Evolutionary conservation across 2,329 filamentous ascomycete genomes (phyloP).

Genomic region (Davidsoniella virescens): DNA sequence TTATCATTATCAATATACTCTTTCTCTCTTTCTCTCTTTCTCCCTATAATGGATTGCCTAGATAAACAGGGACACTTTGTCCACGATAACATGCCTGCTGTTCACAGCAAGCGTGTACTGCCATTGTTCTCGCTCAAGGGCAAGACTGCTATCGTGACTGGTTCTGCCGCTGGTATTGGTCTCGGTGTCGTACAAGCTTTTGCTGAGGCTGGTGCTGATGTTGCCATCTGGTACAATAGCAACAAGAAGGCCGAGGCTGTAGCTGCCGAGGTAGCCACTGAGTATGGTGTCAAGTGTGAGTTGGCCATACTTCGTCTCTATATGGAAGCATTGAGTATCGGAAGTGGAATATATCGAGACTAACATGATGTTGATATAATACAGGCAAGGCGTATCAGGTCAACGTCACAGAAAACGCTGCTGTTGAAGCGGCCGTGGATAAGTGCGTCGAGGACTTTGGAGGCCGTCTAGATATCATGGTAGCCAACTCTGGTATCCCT

Average conservation of each 20-base stretch:
- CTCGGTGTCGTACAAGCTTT: slow-evolving; percentile 20
- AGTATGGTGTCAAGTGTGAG: slow-evolving; percentile 45
- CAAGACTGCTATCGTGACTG: slow-evolving; percentile 14
- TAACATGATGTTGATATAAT: background rate
- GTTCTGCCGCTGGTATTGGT: slow-evolving; percentile 16
- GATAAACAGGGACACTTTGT: slow-evolving; percentile 33
- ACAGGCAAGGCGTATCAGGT: slow-evolving; percentile 46
- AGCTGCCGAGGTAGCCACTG: slow-evolving; percentile 16
- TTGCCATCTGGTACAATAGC: slow-evolving; percentile 23
- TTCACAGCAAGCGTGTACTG: slow-evolving; percentile 35
- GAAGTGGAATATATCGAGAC: background rate
- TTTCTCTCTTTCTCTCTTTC: slow-evolving; percentile 3
- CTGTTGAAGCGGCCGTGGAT: slow-evolving; percentile 48
- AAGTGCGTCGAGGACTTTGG: slow-evolving; percentile 18
- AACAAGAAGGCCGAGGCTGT: slow-evolving; percentile 16
- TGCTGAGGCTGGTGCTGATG: slow-evolving; percentile 19
- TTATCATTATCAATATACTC: too few relatives aligned
- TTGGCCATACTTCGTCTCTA: slow-evolving; percentile 10
- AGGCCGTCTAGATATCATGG: slow-evolving; percentile 31
- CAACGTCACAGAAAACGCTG: slow-evolving; percentile 22
- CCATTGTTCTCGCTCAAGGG: slow-evolving; percentile 54
- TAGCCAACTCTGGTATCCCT: slow-evolving; percentile 43
- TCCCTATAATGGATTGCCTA: slow-evolving; percentile 24
- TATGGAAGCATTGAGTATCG: background rate
- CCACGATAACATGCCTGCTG: slow-evolving; percentile 37